Base-by-base conservation (phyloP, 1,139 yeast species). In the Hyphopichia wangnamkhiaoensis region DNA sequence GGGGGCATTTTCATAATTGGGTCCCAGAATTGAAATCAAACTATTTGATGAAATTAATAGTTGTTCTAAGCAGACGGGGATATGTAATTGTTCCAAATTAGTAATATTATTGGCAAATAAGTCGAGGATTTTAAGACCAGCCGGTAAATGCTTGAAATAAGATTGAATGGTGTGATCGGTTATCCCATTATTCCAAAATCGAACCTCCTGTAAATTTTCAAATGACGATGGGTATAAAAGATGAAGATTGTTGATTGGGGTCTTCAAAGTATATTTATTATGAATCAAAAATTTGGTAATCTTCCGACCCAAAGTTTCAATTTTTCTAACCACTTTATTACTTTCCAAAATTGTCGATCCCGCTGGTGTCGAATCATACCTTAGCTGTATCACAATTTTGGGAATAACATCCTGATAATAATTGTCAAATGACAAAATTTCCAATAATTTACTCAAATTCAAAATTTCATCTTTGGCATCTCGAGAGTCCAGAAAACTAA, bases 51-150 rank as follows among this genome's bases (percentile, higher is more conserved):
- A 39, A 1, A 58, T 21, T 3, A 39, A 30, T 6, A 58, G 34
- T 30, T 42, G 39, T 14, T 48, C 48, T 3, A 59, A 32, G 4
- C 50, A 34, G 1, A 37, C 29, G 2, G 61, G 54, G 3, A 54
- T 24, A 5, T 40, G 31, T 6, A 58, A 28, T 15, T 43, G 44
- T 9, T 37, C 35, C 23, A 58, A 42, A 4, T 45, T 43, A 1
- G 56, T 43, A 21, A 58, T 42, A 18, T 47, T 37, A 41, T 58
- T 59, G 7, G 52, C 57, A 4, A 53, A 44, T 3, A 59, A 39
- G 31, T 58, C 60, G 23, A 59, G 34, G 1, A 52, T 37, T 20
- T 37, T 37, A 7, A 59, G 42, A 18, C 31, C 19, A 5, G 20
- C 33, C 2, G 46, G 42, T 2, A 37, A 31, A 12, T 27, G 35